phyloP scores from a whole-genome alignment of 192 early-diverging fungal genomes.

The Gonapodya prolifera region DNA sequence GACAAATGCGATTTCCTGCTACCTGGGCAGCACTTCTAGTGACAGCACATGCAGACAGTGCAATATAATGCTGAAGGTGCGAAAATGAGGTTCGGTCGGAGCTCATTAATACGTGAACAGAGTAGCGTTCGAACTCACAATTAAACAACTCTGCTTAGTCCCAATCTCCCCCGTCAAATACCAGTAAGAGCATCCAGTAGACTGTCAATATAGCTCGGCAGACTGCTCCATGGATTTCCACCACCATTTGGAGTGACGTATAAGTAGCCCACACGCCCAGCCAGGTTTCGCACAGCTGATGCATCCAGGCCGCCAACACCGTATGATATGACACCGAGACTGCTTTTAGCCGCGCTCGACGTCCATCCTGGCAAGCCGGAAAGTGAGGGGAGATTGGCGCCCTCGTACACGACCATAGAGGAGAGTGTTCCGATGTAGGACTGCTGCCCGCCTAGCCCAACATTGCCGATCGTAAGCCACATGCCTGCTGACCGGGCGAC shows the following conservation, averaged over 20 bases:
- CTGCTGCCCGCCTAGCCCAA: background rate
- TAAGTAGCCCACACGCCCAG: background rate
- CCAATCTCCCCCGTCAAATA: background rate
- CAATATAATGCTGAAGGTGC: no score
- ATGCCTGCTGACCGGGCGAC: background rate
- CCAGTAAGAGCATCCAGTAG: background rate
- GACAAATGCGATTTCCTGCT: no score
- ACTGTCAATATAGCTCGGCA: background rate
- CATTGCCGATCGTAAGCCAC: background rate
- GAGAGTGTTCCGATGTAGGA: background rate
- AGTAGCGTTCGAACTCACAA: no score
- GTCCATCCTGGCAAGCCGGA: background rate
- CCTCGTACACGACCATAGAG: background rate
- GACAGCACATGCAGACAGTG: no score
- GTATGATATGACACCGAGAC: background rate
- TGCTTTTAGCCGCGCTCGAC: background rate
- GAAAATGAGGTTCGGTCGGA: no score
- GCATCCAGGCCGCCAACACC: background rate
- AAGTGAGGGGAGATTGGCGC: background rate
- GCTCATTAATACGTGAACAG: no score
- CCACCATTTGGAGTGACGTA: background rate
- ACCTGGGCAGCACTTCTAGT: no score
- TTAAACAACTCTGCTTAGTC: no score
- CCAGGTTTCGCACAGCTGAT: background rate
- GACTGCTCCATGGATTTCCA: background rate